Percentiles rank a stretch among this genome's conserved stretches.
phyloP scores from a whole-genome alignment of 2,329 filamentous ascomycete genomes.

The Chaetomium sp. region DNA sequence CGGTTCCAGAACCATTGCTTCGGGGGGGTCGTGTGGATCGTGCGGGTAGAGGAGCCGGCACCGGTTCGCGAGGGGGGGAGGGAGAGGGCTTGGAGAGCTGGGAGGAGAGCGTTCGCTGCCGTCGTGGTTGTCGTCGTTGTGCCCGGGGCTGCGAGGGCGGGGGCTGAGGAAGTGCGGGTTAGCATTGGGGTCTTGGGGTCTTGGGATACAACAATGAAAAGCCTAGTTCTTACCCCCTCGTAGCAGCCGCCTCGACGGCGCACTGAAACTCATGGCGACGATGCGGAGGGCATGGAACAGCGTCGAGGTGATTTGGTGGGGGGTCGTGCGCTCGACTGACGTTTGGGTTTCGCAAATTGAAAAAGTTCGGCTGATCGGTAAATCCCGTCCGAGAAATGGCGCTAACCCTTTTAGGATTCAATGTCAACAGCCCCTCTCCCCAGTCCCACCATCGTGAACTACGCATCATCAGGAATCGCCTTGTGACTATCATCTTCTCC shows the following conservation, averaged over 20 bases:
- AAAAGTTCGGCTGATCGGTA: constrained; percentile 21
- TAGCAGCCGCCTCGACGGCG: constrained; percentile 56
- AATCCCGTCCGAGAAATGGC: constrained; percentile 13
- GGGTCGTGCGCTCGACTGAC: constrained; percentile 8
- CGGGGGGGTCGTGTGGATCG: constrained; percentile 27
- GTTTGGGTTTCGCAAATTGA: constrained; percentile 17
- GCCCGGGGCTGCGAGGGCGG: constrained; percentile 7
- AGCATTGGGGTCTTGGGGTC: neutral
- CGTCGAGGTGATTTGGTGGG: constrained; percentile 1
- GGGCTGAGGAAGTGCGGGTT: neutral
- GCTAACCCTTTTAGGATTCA: constrained; percentile 15
- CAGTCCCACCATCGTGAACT: too few species aligned
- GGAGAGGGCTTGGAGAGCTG: constrained; percentile 21
- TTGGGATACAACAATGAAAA: too few species aligned
- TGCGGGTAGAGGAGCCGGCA: constrained; percentile 17
- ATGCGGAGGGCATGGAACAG: constrained; percentile 22
- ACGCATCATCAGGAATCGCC: too few species aligned
- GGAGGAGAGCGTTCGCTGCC: constrained; percentile 16
- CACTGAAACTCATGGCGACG: constrained; percentile 56
- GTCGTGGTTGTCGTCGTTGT: constrained; percentile 14
- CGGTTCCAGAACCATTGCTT: constrained; percentile 31
- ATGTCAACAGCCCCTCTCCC: constrained; percentile 4
- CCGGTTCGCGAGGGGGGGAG: constrained; percentile 2
- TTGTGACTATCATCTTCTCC: too few species aligned
- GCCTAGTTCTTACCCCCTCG: constrained; percentile 47